Evolutionary conservation across 495 filamentous ascomycete genomes (phyloP).

Genomic region (Durotheca rogersii): DNA sequence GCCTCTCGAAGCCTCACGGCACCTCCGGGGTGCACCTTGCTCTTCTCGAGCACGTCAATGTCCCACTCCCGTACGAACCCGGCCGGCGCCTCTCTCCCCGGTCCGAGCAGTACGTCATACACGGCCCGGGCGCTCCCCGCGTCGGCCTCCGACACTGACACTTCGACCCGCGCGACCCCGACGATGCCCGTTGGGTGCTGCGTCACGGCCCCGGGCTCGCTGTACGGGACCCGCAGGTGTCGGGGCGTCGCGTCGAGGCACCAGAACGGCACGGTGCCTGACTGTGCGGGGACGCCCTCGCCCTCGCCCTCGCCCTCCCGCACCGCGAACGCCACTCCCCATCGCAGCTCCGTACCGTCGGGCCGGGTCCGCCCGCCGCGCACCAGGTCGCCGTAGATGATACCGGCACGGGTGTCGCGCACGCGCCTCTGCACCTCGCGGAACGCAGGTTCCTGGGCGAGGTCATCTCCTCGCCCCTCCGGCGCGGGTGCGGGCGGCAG

Average conservation of each 20-base stretch:
- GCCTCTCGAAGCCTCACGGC: not conserved
- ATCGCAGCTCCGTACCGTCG: conserved; percentile 50
- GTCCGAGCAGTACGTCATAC: conserved; percentile 33
- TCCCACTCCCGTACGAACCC: conserved; percentile 6
- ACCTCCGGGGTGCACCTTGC: conserved; percentile 7
- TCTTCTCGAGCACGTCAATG: not conserved
- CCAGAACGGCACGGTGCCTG: conserved; percentile 52
- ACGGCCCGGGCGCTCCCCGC: conserved; percentile 21
- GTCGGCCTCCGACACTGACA: conserved; percentile 34
- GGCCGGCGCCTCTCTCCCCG: not conserved
- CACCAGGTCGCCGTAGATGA: conserved; percentile 44
- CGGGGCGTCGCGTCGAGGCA: conserved; percentile 56
- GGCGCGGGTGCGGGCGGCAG: conserved; percentile 10
- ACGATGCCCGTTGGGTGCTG: conserved; percentile 48
- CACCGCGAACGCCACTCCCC: conserved; percentile 54
- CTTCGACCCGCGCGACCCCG: conserved; percentile 46
- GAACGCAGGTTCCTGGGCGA: conserved; percentile 30
- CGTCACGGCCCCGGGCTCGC: conserved; percentile 26
- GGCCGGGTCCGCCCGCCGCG: conserved; percentile 45
- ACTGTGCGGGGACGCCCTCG: conserved; percentile 29
- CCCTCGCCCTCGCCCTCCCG: conserved; percentile 24
- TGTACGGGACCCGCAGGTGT: conserved; percentile 44
- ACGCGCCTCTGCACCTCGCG: conserved; percentile 30
- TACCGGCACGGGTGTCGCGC: conserved; percentile 25
- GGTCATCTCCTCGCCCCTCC: conserved; percentile 11